These are phyloP conservation scores for Epichloe amarillans DNA, from an alignment of 2,329 filamentous ascomycete species.

Conservation along the genomic window DNA sequence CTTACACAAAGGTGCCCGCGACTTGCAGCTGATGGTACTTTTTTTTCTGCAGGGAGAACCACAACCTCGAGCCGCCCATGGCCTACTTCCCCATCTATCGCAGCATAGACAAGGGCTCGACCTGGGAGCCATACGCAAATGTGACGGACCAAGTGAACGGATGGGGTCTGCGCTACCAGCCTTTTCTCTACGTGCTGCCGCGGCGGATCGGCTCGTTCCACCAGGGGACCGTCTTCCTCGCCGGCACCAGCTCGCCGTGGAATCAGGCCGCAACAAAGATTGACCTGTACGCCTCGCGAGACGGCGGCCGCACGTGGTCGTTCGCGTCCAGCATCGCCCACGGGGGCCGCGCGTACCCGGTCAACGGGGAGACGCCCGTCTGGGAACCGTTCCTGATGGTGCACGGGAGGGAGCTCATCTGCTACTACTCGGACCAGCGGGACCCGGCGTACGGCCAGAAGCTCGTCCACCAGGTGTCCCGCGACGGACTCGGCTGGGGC, in stretches of 20 bases:
- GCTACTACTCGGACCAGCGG: not conserved
- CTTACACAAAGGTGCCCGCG: too few species aligned
- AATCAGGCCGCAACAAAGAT: not conserved
- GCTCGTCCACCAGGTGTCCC: not conserved
- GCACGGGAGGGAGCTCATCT: not conserved
- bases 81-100: not conserved
- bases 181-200: not conserved
- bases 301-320: not conserved
- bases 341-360: not conserved
- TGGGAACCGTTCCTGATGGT: not conserved
- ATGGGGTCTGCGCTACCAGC: slow-evolving; percentile 1
- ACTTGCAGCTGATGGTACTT: not conserved
- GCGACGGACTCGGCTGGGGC: not conserved
- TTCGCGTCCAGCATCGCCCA: not conserved
- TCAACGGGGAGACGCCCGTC: not conserved
- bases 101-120: not conserved
- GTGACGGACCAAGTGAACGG: not conserved
- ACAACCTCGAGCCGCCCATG: not conserved
- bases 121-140: not conserved
- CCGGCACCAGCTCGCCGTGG: not conserved
- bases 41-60: not conserved
- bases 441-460: not conserved
- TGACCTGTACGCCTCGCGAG: not conserved
- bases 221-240: not conserved
- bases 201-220: not conserved